These are phyloP conservation scores for Nannochloris sp. DNA, from an alignment of 139 green algal genomes.

Conservation along the genomic window DNA sequence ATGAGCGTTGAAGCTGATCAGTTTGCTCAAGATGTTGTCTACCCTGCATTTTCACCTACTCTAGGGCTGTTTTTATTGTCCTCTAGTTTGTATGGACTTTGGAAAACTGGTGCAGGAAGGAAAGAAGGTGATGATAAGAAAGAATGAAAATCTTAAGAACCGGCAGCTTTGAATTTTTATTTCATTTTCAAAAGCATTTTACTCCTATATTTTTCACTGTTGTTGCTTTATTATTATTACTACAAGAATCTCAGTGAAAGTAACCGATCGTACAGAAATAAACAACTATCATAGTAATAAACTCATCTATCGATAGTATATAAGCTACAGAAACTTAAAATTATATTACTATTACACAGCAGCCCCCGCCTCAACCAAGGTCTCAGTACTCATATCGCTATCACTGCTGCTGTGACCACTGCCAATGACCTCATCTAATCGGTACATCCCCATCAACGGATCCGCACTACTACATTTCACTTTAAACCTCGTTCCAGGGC, in stretches of 20 bases:
- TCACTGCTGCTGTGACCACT: not conserved
- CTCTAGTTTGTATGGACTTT: slow-evolving; percentile 49
- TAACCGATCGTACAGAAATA: too few species aligned
- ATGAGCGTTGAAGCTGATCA: slow-evolving; percentile 40
- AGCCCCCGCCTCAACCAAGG: too few species aligned
- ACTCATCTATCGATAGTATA: not conserved
- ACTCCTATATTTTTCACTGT: not conserved
- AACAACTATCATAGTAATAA: not conserved
- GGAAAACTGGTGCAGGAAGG: slow-evolving; percentile 30
- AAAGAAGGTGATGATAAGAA: too few species aligned
- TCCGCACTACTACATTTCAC: not conserved
- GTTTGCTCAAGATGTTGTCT: slow-evolving; percentile 39
- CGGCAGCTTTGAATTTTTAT: slow-evolving; percentile 1
- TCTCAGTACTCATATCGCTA: not conserved
- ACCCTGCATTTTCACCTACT: slow-evolving; percentile 48
- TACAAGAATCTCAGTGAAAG: not conserved
- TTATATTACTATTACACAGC: not conserved
- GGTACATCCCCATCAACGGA: not conserved
- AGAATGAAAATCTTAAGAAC: too few species aligned
- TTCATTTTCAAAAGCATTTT: not conserved
- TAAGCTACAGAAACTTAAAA: not conserved
- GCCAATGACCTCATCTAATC: not conserved
- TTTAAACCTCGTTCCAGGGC: slow-evolving; percentile 19
- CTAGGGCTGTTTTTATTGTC: slow-evolving; percentile 41
- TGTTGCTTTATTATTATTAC: not conserved